Conservation (phyloP, 73 alveolate genomes). For the Tetrahymena borealis region DNA sequence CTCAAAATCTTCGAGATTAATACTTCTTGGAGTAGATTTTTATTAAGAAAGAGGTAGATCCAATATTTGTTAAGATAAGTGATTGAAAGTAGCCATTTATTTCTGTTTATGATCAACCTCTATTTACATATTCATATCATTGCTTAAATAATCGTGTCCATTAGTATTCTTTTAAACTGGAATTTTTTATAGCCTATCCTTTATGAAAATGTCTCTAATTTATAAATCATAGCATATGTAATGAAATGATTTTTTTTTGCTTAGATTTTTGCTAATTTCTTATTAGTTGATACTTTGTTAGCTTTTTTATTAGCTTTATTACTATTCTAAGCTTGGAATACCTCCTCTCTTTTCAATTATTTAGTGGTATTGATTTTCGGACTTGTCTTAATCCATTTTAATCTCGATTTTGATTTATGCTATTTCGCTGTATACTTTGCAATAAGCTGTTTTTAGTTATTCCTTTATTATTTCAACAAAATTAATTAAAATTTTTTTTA, state of each 20-base stretch:
- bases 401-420: background rate
- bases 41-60: too few relatives aligned
- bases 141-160: background rate
- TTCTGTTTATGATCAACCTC: too few relatives aligned
- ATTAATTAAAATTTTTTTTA: background rate
- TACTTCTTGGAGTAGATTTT: background rate
- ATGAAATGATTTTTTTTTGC: background rate
- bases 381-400: background rate
- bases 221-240: background rate
- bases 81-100: too few relatives aligned
- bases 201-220: background rate
- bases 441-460: background rate
- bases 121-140: background rate
- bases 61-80: too few relatives aligned
- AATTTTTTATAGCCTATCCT: background rate
- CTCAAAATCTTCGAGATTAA: background rate
- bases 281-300: background rate
- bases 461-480: background rate
- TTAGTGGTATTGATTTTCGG: background rate
- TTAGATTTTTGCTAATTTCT: background rate
- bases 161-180: background rate
- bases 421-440: background rate
- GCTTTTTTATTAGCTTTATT: too few relatives aligned
- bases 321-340: background rate
- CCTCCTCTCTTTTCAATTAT: background rate